Base-by-base conservation (phyloP, 805 yeast species). In the Starmerella etchellsii region DNA sequence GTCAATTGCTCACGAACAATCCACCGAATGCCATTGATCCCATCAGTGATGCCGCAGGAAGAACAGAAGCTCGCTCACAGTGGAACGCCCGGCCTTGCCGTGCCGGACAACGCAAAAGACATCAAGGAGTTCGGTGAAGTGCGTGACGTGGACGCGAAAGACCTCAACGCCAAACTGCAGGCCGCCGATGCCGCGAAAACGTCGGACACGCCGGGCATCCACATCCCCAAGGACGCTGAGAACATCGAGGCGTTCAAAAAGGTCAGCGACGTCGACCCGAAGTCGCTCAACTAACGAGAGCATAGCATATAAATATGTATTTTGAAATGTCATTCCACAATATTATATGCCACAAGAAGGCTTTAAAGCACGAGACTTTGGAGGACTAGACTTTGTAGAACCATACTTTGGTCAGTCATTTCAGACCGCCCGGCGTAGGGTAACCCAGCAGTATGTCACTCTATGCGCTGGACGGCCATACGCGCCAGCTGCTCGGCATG, bases 81-180 rank as follows among this genome's bases (percentile, higher is more conserved):
- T 16, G 83, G 84, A 36, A 84, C 80, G 54, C 85, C 93, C 21
- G 95, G 94, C 36, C 67, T 80, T 43, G 70, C 65, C 31, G 56
- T 79, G 49, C 88, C 87, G 34, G 52, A 64, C 31, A 70, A 80
- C 54, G 69, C 82, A 18, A 69, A 68, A 34, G 68, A 73, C 16
- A 72, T 82, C 53, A 65, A 71, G 44, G 94, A 76, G 36, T 79
- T 84, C 55, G 59, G 62, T 36, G 71, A 74, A 50, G 67, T 75
- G 20, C 52, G 67, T 39, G 64, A 72, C 47, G 80, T 73, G 26
- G 74, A 75, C 51, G 74, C 78, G 24, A 66, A 73, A 57, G 66
- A 71, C 39, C 66, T 81, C 50, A 79, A 79, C 39, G 60, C 54
- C 14, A 39, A 41, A 31, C 39, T 45, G 29, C 49, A 45, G 37